phyloP scores from a whole-genome alignment of 352 stramenopile species.

The Phytophthora sp. region DNA sequence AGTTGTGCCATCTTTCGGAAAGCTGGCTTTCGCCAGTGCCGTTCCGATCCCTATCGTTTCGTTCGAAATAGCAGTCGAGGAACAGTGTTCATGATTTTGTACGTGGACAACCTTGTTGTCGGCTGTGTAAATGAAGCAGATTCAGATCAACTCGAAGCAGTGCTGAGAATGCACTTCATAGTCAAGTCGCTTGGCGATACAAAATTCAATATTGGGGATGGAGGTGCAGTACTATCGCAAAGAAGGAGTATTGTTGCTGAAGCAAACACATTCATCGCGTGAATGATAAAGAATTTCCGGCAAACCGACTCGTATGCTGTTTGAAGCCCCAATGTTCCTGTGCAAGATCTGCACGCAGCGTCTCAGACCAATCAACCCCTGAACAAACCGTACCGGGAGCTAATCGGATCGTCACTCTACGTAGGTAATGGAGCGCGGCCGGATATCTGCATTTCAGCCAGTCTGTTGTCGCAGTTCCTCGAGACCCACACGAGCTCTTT shows the following conservation, averaged over 20 bases:
- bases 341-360: too few relatives aligned
- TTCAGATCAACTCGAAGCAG: too few relatives aligned
- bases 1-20: conserved; percentile 18
- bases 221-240: too few relatives aligned
- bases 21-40: conserved; percentile 5
- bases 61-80: background rate
- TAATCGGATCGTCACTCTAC: too few relatives aligned
- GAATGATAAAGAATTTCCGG: background rate
- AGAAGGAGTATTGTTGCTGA: background rate
- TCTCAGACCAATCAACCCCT: too few relatives aligned
- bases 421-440: background rate
- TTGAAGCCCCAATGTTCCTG: background rate
- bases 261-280: background rate
- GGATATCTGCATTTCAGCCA: background rate
- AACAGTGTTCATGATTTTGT: conserved; percentile 23
- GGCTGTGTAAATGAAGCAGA: conserved; percentile 7
- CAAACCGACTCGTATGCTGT: conserved; percentile 3
- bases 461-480: background rate
- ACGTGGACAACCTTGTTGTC: conserved; percentile 18
- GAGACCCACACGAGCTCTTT: background rate
- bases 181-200: conserved; percentile 5
- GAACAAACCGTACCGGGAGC: too few relatives aligned
- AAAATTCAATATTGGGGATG: background rate
- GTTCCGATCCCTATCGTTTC: conserved; percentile 14
- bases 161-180: conserved; percentile 8